phyloP scores from a whole-genome alignment of 305 asterid genomes.

The Plantago coronopus region DNA sequence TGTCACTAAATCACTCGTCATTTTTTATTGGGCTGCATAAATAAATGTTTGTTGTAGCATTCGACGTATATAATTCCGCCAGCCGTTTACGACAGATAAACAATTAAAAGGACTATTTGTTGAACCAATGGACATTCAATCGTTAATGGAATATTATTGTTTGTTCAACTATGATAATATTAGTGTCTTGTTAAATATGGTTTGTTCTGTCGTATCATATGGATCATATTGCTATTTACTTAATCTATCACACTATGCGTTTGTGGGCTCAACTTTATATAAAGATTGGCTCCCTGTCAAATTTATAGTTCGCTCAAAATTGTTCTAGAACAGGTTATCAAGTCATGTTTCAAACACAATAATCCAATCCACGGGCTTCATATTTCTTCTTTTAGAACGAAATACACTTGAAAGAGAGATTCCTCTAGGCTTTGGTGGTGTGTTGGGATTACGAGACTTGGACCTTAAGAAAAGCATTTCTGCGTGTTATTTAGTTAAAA shows the following conservation, averaged over 20 bases:
- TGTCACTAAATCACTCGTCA: too few species aligned
- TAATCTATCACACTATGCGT: conserved; percentile 26
- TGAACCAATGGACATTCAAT: too few species aligned
- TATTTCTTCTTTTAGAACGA: conserved; percentile 19
- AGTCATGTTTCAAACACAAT: conserved; percentile 34
- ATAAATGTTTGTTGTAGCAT: too few species aligned
- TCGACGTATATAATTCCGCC: too few species aligned
- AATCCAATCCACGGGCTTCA: conserved; percentile 25
- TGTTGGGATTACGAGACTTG: conserved; percentile 3
- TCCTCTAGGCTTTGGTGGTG: conserved; percentile 13
- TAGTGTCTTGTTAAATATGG: too few species aligned
- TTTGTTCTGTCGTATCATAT: too few species aligned
- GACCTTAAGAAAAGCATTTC: conserved; percentile 29
- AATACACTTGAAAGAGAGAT: conserved; percentile 26
- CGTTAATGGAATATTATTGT: too few species aligned
- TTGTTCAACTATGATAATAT: too few species aligned
- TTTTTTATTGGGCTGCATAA: too few species aligned
- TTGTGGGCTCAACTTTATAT: conserved; percentile 29
- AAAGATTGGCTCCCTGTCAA: conserved; percentile 31
- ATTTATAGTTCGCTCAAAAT: conserved; percentile 27
- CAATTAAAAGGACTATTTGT: too few species aligned
- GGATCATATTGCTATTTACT: conserved; percentile 1
- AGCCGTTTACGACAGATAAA: too few species aligned
- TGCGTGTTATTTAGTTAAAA: too few species aligned
- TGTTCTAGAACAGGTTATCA: conserved; percentile 33